A percentile compares a stretch with the other conserved stretches of the same genome.
These are phyloP conservation scores for Komagataella ulmi DNA, from an alignment of 805 yeast genomes.

Conservation along the genomic window DNA sequence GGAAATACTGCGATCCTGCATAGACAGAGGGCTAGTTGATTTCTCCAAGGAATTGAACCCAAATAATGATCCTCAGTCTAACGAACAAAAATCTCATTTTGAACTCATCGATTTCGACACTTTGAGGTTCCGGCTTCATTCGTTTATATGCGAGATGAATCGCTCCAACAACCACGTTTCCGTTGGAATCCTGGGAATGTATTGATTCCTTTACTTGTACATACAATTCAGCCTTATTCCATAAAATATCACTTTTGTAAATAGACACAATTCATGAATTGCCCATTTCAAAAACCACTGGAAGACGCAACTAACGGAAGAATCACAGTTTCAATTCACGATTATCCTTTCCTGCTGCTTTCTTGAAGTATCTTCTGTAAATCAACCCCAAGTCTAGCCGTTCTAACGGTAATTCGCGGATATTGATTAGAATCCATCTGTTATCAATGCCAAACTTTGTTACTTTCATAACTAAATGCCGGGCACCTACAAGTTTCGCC, in stretches of 20 bases:
- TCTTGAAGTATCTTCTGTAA: no score
- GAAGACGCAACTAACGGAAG: background rate
- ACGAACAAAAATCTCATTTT: background rate
- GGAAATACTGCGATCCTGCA: constrained; percentile 40
- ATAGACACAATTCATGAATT: background rate
- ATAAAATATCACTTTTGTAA: background rate
- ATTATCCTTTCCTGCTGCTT: background rate
- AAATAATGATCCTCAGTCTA: background rate
- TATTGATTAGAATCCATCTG: background rate
- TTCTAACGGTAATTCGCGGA: background rate
- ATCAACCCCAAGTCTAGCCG: background rate
- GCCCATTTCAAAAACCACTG: background rate
- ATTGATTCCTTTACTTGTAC: background rate
- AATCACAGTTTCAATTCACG: no score
- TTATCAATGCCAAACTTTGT: background rate
- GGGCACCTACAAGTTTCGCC: background rate
- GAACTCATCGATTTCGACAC: background rate
- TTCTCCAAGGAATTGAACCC: constrained; percentile 5
- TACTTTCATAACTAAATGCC: background rate
- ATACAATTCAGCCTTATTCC: background rate
- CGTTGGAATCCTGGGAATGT: background rate
- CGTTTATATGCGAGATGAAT: background rate
- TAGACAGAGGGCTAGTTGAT: constrained; percentile 42
- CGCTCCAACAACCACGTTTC: background rate
- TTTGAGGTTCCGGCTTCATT: background rate